These are phyloP conservation scores for Stephania yunnanensis DNA, from an alignment of 164 flowering plant genomes.

Conservation along the genomic window DNA sequence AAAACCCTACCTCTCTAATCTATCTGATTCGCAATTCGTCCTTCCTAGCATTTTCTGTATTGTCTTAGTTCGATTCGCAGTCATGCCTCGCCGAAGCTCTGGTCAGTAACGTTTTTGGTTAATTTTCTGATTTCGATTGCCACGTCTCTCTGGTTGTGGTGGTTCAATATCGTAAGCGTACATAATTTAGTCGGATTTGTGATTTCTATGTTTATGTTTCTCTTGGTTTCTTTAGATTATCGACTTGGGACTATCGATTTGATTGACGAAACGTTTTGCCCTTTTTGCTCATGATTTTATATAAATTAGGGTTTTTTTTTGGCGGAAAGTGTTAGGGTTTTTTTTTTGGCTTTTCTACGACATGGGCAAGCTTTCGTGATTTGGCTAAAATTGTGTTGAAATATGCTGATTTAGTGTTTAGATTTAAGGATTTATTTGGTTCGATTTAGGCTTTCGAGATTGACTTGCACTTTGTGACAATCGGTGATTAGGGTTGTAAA, in stretches of 20 bases:
- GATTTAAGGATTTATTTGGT: not conserved
- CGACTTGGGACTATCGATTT: not conserved
- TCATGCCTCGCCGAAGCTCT: slow-evolving; percentile 31
- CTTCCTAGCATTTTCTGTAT: not conserved
- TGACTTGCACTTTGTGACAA: not conserved
- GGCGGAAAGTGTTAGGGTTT: too few relatives aligned
- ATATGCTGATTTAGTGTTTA: not conserved
- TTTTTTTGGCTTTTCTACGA: too few relatives aligned
- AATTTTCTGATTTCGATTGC: not conserved
- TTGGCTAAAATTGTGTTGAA: not conserved
- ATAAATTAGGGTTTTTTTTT: not conserved
- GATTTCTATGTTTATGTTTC: not conserved
- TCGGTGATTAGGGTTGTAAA: not conserved
- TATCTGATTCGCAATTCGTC: not conserved
- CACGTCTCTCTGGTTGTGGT: not conserved
- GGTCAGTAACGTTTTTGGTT: slow-evolving; percentile 14
- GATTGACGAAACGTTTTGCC: not conserved
- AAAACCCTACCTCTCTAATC: too few relatives aligned
- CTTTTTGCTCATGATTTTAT: not conserved
- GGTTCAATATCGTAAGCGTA: not conserved
- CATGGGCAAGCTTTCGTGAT: not conserved
- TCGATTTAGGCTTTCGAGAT: not conserved
- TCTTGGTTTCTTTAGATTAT: not conserved
- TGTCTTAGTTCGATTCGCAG: not conserved
- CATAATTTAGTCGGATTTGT: not conserved